Conservation (phyloP, 139 green algal species). For the Micromonas commoda region DNA sequence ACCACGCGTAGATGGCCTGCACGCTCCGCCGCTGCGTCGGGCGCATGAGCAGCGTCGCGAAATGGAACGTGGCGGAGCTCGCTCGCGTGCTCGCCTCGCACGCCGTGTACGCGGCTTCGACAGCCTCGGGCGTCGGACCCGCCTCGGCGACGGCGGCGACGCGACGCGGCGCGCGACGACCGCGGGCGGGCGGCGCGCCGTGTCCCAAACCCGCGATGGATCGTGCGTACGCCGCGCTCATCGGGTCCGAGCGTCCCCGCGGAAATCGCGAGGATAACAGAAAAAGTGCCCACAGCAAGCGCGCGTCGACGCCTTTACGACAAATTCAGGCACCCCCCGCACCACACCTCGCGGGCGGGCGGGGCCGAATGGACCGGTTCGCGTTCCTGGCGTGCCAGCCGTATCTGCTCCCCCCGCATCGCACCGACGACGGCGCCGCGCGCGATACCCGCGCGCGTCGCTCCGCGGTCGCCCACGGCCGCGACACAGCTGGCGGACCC, state of each 20-base stretch:
- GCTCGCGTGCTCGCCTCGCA: neutral
- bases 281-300: too few species aligned
- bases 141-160: neutral
- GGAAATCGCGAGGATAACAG: too few species aligned
- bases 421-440: neutral
- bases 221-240: too few species aligned
- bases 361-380: neutral
- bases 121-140: neutral
- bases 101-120: neutral
- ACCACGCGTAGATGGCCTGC: constrained; percentile 4
- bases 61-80: neutral
- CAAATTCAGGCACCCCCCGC: too few species aligned
- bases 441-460: too few species aligned
- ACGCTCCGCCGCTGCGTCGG: neutral
- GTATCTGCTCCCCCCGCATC: neutral
- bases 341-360: too few species aligned
- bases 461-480: too few species aligned
- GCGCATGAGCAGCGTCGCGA: neutral
- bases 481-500: too few species aligned
- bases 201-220: too few species aligned
- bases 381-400: neutral
- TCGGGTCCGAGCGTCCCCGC: too few species aligned
- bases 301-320: too few species aligned
- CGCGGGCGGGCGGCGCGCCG: too few species aligned
- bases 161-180: neutral